These are phyloP conservation scores for Thraustochytrium striatum DNA, from an alignment of 352 stramenopile species.

Conservation along the genomic window DNA sequence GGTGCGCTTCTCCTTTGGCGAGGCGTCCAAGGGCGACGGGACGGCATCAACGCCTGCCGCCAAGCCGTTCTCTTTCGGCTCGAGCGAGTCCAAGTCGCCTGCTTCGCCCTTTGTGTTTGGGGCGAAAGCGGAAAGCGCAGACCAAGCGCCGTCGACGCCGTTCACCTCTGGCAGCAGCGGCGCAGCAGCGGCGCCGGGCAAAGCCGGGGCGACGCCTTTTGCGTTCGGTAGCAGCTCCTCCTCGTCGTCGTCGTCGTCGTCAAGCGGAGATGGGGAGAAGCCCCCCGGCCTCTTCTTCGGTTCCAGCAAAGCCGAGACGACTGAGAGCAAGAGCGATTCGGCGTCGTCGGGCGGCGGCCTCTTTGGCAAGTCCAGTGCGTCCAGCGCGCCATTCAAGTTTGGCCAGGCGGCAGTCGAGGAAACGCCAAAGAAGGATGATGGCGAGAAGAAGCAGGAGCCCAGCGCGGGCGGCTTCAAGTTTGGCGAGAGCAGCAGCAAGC, in stretches of 20 bases:
- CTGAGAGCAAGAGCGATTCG: too few relatives aligned
- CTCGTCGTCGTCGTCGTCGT: neutral
- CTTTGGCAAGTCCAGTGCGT: too few relatives aligned
- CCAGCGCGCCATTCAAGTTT: conserved; percentile 36
- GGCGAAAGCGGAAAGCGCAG: neutral
- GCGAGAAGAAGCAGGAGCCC: neutral
- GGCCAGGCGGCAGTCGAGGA: neutral
- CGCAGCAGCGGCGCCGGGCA: neutral
- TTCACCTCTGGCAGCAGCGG: neutral
- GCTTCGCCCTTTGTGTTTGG: neutral
- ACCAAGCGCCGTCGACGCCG: neutral
- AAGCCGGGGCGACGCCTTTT: neutral
- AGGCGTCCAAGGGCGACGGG: too few relatives aligned
- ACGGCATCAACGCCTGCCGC: too few relatives aligned
- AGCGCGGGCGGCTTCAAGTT: conserved; percentile 5
- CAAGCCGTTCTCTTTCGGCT: too few relatives aligned
- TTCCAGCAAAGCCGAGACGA: neutral
- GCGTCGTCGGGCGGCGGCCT: too few relatives aligned
- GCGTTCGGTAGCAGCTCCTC: neutral
- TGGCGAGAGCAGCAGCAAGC: neutral
- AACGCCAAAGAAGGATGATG: neutral
- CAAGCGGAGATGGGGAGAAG: neutral
- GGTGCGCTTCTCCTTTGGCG: too few relatives aligned
- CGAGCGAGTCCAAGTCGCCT: neutral
- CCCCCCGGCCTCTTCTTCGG: neutral